These are phyloP conservation scores for Ustilago crameri DNA, from an alignment of 1,284 basidiomycete species.

Conservation along the genomic window DNA sequence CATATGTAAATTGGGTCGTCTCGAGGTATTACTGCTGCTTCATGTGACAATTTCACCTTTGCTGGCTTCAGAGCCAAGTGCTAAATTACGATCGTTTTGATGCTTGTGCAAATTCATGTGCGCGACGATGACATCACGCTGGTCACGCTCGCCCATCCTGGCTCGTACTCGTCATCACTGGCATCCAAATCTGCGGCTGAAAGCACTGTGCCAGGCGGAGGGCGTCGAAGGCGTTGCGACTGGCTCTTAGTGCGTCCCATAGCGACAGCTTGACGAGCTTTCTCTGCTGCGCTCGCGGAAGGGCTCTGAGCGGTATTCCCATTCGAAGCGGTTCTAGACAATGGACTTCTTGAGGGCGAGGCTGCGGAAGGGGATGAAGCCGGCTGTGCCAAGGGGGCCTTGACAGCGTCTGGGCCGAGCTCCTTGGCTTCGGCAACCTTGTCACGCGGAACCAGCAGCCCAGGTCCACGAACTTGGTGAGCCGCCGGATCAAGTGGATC, in stretches of 20 bases:
- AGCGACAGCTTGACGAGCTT: constrained; percentile 45
- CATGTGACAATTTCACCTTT: constrained; percentile 6
- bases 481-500: constrained; percentile 50
- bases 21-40: constrained; percentile 9
- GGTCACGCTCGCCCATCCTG: constrained; percentile 60
- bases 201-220: constrained; percentile 56
- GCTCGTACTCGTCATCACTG: constrained; percentile 65
- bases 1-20: constrained; percentile 3
- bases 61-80: constrained; percentile 4
- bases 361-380: not conserved
- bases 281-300: constrained; percentile 16
- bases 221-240: constrained; percentile 49
- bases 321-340: constrained; percentile 10
- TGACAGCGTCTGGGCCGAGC: constrained; percentile 32
- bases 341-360: constrained; percentile 7
- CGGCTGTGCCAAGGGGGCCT: constrained; percentile 20
- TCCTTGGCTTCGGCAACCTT: constrained; percentile 47
- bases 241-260: constrained; percentile 53
- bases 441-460: constrained; percentile 49
- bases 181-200: constrained; percentile 61
- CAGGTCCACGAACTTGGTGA: constrained; percentile 47
- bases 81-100: too few relatives aligned
- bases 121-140: constrained; percentile 52
- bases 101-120: constrained; percentile 10
- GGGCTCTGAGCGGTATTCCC: constrained; percentile 4